phyloP scores from a whole-genome alignment of 2,329 filamentous ascomycete genomes.

The Fusarium camptoceras region DNA sequence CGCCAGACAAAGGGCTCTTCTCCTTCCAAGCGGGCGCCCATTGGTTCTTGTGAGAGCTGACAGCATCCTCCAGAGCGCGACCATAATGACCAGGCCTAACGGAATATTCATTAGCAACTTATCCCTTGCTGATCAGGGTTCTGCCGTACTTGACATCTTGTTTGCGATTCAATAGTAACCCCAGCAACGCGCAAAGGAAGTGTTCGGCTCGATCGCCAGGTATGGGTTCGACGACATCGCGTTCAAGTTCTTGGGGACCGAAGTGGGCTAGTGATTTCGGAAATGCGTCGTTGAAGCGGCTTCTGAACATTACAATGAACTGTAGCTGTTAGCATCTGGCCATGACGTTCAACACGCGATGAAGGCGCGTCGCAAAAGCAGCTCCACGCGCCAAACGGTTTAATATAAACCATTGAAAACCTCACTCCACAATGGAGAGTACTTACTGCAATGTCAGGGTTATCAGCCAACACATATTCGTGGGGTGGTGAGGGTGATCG shows the following conservation, averaged over 20 bases:
- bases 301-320: slow-evolving; percentile 99
- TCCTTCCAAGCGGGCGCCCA: slow-evolving; percentile 89
- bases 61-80: slow-evolving; percentile 92
- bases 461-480: slow-evolving; percentile 90
- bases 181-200: slow-evolving; percentile 88
- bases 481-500: slow-evolving; percentile 89
- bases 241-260: slow-evolving; percentile 94
- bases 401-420: slow-evolving; percentile 40
- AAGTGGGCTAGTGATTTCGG: slow-evolving; percentile 88
- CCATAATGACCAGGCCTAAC: slow-evolving; percentile 89
- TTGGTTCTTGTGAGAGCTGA: slow-evolving; percentile 85
- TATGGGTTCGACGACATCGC: slow-evolving; percentile 79
- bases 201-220: slow-evolving; percentile 89
- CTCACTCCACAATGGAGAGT: neutral
- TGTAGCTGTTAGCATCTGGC: slow-evolving; percentile 58
- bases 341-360: slow-evolving; percentile 60
- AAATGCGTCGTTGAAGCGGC: slow-evolving; percentile 90
- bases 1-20: slow-evolving; percentile 84
- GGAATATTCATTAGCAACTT: slow-evolving; percentile 34
- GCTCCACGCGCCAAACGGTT: slow-evolving; percentile 53
- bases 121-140: neutral
- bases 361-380: slow-evolving; percentile 60
- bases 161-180: slow-evolving; percentile 93
- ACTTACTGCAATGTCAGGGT: slow-evolving; percentile 91
- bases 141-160: slow-evolving; percentile 95